These are phyloP conservation scores for Boechera stricta DNA, from an alignment of 345 rosid genomes.

Conservation along the genomic window DNA sequence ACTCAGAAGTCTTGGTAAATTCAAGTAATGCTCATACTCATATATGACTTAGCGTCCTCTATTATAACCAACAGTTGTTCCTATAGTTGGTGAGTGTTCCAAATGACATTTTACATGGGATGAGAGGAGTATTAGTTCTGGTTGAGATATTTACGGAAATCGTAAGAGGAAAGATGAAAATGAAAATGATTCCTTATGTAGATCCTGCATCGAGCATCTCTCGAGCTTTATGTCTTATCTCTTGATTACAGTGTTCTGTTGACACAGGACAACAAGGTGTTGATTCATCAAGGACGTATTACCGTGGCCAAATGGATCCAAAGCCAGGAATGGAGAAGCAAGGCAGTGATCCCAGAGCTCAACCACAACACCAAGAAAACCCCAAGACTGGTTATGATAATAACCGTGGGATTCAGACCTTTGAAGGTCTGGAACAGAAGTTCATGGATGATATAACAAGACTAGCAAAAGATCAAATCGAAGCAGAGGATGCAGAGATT, in stretches of 20 bases:
- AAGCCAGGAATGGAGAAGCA: constrained; percentile 58
- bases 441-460: constrained; percentile 70
- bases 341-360: constrained; percentile 60
- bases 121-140: neutral
- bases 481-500: constrained; percentile 87
- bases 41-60: neutral
- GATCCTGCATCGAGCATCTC: constrained; percentile 5
- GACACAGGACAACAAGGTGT: constrained; percentile 74
- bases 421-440: constrained; percentile 75
- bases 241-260: constrained; percentile 30
- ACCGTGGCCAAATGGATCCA: constrained; percentile 64
- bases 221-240: constrained; percentile 14
- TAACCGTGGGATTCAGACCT: constrained; percentile 51
- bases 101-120: neutral
- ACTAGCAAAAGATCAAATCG: constrained; percentile 71
- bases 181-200: constrained; percentile 6
- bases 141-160: neutral
- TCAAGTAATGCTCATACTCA: neutral
- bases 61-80: neutral
- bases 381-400: constrained; percentile 60
- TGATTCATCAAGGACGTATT: constrained; percentile 68
- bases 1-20: constrained; percentile 9
- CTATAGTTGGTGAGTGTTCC: neutral
- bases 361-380: constrained; percentile 59
- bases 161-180: neutral